Conservation (phyloP, 768 basidiomycete genomes). For the Lyophyllum semitale region DNA sequence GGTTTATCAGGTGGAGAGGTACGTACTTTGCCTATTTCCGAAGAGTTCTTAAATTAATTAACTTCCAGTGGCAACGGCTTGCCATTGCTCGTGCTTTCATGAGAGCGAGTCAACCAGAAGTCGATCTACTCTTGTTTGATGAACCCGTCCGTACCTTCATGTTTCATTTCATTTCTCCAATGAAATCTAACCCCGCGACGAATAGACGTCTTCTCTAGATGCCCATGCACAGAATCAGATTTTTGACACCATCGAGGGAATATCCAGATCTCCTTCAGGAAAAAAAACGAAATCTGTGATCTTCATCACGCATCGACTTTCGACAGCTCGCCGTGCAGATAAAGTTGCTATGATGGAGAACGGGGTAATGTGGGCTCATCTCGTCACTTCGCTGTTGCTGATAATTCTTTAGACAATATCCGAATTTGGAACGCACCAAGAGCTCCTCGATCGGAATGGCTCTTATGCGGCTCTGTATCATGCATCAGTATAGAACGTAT, state of each 20-base stretch:
- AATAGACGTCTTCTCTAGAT: slow-evolving; percentile 78
- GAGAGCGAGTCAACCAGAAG: slow-evolving; percentile 72
- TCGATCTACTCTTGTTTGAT: slow-evolving; percentile 83
- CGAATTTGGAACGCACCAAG: slow-evolving; percentile 76
- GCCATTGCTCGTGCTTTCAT: slow-evolving; percentile 88
- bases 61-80: slow-evolving; percentile 77
- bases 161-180: slow-evolving; percentile 3
- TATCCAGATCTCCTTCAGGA: slow-evolving; percentile 60
- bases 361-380: slow-evolving; percentile 44
- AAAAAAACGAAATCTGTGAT: slow-evolving; percentile 70
- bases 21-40: slow-evolving; percentile 21
- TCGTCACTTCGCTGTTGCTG: slow-evolving; percentile 10
- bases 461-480: slow-evolving; percentile 71
- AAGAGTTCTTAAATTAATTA: background rate
- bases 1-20: slow-evolving; percentile 88
- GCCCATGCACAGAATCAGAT: slow-evolving; percentile 79
- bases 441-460: slow-evolving; percentile 59
- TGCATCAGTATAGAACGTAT: slow-evolving; percentile 58
- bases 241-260: slow-evolving; percentile 71
- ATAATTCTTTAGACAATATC: slow-evolving; percentile 55
- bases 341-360: slow-evolving; percentile 87
- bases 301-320: slow-evolving; percentile 83
- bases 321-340: slow-evolving; percentile 80
- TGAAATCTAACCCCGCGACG: slow-evolving; percentile 3
- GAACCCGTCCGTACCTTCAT: slow-evolving; percentile 61